These are phyloP conservation scores for Adenanthera pavonina DNA, from an alignment of 306 rosid species.

Conservation along the genomic window DNA sequence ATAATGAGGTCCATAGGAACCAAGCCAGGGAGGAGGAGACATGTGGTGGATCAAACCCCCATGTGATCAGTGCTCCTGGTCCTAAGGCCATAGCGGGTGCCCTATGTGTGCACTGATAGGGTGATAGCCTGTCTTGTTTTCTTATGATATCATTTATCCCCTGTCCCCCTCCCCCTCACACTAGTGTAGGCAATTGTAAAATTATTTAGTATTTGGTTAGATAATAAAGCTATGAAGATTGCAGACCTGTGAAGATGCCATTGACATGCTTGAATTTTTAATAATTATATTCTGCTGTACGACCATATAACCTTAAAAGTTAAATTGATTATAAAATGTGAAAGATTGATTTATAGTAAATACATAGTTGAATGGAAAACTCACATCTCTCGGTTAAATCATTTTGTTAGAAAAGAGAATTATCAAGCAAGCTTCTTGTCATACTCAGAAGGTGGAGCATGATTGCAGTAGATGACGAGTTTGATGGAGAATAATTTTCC, in stretches of 20 bases:
- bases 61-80: not conserved
- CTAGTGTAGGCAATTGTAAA: not conserved
- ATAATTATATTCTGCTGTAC: not conserved
- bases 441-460: constrained; percentile 29
- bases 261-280: constrained; percentile 12
- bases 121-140: not conserved
- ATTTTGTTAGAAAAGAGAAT: not conserved
- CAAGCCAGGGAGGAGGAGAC: not conserved
- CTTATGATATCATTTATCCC: not conserved
- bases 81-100: not conserved
- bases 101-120: too few relatives aligned
- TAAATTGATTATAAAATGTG: not conserved
- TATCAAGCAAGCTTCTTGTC: constrained; percentile 22
- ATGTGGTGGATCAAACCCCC: not conserved
- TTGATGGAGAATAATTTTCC: constrained; percentile 34
- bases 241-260: not conserved
- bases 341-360: not conserved
- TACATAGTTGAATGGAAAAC: constrained; percentile 6
- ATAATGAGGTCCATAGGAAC: not conserved
- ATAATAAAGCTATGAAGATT: constrained; percentile 5
- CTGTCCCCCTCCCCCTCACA: not conserved
- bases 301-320: not conserved
- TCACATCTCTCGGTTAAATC: not conserved
- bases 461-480: constrained; percentile 7
- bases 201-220: not conserved